phyloP scores from a whole-genome alignment of 257 asterid genomes.

The Salvia hispanica region DNA sequence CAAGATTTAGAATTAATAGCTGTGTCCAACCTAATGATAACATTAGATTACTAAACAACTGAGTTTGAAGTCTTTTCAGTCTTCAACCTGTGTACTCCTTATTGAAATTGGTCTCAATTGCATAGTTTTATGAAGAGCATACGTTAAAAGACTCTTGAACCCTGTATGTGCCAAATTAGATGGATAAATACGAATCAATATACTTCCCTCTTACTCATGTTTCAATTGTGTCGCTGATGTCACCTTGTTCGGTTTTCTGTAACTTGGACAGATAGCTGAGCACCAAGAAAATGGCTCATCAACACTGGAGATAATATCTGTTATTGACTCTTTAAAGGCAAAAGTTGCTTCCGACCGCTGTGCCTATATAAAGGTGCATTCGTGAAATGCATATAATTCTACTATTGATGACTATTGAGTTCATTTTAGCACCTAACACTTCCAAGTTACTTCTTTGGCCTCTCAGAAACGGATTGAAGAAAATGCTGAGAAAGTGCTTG shows the following conservation, averaged over 20 bases:
- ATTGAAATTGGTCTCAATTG: conserved; percentile 12
- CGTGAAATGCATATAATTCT: conserved; percentile 25
- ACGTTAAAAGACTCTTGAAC: not conserved
- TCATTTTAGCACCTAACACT: conserved; percentile 22
- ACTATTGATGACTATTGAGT: conserved; percentile 25
- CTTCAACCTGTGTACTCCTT: conserved; percentile 9
- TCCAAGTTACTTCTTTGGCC: conserved; percentile 32
- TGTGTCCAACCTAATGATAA: conserved; percentile 7
- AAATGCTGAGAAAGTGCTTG: conserved; percentile 60
- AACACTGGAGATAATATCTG: conserved; percentile 48
- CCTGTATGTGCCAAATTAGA: not conserved
- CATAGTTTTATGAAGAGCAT: not conserved
- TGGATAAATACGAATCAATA: conserved; percentile 1
- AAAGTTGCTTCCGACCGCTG: conserved; percentile 61
- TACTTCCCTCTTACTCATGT: conserved; percentile 12
- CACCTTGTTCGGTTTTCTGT: conserved; percentile 32
- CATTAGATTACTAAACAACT: conserved; percentile 6
- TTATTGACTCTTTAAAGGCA: conserved; percentile 59
- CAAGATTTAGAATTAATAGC: conserved; percentile 7
- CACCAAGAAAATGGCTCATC: conserved; percentile 45
- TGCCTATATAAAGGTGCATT: conserved; percentile 66
- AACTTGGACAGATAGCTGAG: conserved; percentile 46
- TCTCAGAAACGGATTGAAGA: conserved; percentile 72
- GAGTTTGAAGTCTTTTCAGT: not conserved
- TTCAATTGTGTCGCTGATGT: conserved; percentile 15